Evolutionary conservation across 78 protist genomes (phyloP), one percentile per base, ranked within the genome.

Genomic region (Trichosphaerium sp.): DNA sequence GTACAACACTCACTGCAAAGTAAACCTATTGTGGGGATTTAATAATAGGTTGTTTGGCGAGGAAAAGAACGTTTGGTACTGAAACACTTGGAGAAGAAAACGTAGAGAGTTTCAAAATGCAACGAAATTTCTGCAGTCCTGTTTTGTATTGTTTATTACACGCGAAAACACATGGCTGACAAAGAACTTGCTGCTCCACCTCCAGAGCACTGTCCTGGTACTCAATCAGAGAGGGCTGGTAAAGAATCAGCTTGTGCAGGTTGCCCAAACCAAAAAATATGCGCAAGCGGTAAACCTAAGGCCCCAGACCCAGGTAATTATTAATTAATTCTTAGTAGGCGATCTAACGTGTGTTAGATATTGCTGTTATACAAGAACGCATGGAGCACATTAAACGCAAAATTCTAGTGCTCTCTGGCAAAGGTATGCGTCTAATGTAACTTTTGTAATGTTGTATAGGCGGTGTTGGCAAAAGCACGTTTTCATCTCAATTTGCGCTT

Each of bases 401-500:
- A 64, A 32, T 97, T 8, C 88, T 95, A 28, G 89, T 97, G 35
- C 85, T 97, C 42, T 75, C 90, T 0, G 99, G 99, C n/a, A 97
- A 97, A 55, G 99, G n/a, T n/a, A n/a, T n/a, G 92, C n/a, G 92
- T 85, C 3, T n/a, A n/a, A n/a, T n/a, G n/a, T n/a, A n/a, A n/a
- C n/a, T n/a, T n/a, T n/a, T n/a, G n/a, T n/a, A n/a, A n/a, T n/a
- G n/a, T n/a, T n/a, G n/a, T n/a, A n/a, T n/a, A n/a, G n/a, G 99
- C 28, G 99, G 99, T 7, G 98, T 96, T 0, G 99, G 99, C 10
- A 97, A 97, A 64, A 68, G 87, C 29, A 93, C 99, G 28, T 28
- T 94, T 38, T 71, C 98, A 1, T 28, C 97, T 43, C 98, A 95
- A 58, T 74, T 97, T 0, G 92, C 92, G 0, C 76, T 68, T 59